Evolutionary conservation across 768 basidiomycete genomes (phyloP), one percentile per base, ranked within the genome.

Genomic region (Kwoniella mangroviensis): DNA sequence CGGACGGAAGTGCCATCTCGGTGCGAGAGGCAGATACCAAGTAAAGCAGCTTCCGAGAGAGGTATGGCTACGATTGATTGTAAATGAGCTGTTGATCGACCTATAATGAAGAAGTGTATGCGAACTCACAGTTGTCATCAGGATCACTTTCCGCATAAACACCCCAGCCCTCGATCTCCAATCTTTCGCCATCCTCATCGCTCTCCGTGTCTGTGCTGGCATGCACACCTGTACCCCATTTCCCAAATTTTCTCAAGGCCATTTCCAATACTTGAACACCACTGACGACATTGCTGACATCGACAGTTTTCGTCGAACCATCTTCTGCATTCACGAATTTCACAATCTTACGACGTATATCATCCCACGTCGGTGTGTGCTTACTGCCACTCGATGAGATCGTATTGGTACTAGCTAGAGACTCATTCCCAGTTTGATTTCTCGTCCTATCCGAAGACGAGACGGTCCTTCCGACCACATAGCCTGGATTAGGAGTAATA

Each of bases 161-260:
- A 34, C 89, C 91, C 93, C 93, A 97, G 1, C 94, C 93, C 73
- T 94, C 93, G 1, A 97, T 90, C 63, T 87, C 88, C 15, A 96
- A 85, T 0, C 89, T 90, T 17, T 79, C 80, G 0, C 90, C 90
- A 40, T 92, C 90, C 19, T 78, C 79, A 42, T 89, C 89, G 0
- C 87, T 89, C 68, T 89, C 88, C n/a, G 88, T 86, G 49, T 87
- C 86, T 40, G 83, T 77, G 24, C 42, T 63, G 13, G 73, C 84
- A 61, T 87, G 86, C 2, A 73, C 56, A 9, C 71, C 74, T n/a
- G 70, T 67, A 4, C 72, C 67, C 81, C 82, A 81, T 73, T 94
- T 96, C 55, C 89, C 89, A 74, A 96, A 92, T 83, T 99, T 99
- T 81, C 89, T 92, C 71, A 99, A 85, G 1, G 92, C 94, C 74